These are phyloP conservation scores for Entonaema liquescens DNA, from an alignment of 495 filamentous ascomycete genomes.

Conservation along the genomic window DNA sequence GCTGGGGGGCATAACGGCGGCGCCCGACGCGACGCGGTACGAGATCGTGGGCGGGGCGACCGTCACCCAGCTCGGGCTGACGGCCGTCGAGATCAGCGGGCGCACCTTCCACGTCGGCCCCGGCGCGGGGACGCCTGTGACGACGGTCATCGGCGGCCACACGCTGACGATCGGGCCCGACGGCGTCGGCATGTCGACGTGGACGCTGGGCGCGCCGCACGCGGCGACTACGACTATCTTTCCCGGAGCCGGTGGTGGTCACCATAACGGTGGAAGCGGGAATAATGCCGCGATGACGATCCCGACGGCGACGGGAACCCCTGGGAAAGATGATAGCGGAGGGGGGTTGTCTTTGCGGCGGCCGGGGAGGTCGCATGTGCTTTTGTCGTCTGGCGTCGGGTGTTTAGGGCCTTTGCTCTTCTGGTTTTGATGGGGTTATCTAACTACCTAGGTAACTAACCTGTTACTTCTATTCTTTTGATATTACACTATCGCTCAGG, in stretches of 20 bases:
- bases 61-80: constrained; percentile 58
- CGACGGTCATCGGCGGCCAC: constrained; percentile 53
- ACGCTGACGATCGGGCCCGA: constrained; percentile 53
- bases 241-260: constrained; percentile 23
- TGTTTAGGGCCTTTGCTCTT: constrained; percentile 36
- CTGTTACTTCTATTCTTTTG: background rate
- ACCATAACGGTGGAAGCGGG: background rate
- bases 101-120: constrained; percentile 56
- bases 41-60: constrained; percentile 58
- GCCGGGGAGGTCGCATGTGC: background rate
- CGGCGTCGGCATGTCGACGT: constrained; percentile 54
- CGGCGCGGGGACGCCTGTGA: constrained; percentile 46
- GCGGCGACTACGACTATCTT: constrained; percentile 52
- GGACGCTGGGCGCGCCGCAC: constrained; percentile 55
- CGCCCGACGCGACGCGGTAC: constrained; percentile 48
- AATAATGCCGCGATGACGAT: constrained; percentile 33
- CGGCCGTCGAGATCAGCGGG: constrained; percentile 58
- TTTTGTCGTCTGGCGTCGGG: constrained; percentile 39
- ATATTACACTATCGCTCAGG: constrained; percentile 16
- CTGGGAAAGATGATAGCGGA: background rate
- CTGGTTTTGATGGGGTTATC: constrained; percentile 9
- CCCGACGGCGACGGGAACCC: constrained; percentile 25
- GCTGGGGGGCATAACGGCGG: constrained; percentile 49
- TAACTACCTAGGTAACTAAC: too few species aligned
- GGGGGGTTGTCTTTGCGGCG: background rate